These are phyloP conservation scores for Rhodotorula sp. DNA, from an alignment of 1,284 basidiomycete species.

Conservation along the genomic window DNA sequence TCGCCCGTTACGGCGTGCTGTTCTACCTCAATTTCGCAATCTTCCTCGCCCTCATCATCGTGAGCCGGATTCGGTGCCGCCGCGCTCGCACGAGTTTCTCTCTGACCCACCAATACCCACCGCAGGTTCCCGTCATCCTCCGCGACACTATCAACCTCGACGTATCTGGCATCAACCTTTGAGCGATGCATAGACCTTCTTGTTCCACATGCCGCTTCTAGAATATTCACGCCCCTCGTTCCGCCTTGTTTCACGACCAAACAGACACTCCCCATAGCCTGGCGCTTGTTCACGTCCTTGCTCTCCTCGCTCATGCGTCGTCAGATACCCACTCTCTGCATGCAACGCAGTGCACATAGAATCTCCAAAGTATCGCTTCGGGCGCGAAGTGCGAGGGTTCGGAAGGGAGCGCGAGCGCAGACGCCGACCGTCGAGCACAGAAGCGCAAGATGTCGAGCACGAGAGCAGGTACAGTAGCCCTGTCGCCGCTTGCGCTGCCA, in stretches of 20 bases:
- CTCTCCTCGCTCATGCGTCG: neutral
- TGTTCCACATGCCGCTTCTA: neutral
- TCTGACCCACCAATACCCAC: neutral
- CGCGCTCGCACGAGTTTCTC: neutral
- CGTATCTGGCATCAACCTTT: constrained; percentile 26
- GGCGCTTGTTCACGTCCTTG: neutral
- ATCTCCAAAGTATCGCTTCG: too few relatives aligned
- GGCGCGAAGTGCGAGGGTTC: too few relatives aligned
- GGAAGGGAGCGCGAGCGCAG: too few relatives aligned
- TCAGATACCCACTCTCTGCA: neutral
- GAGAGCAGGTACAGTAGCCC: too few relatives aligned
- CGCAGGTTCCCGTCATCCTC: constrained; percentile 16
- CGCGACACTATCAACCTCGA: constrained; percentile 7
- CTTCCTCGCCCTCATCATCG: constrained; percentile 65
- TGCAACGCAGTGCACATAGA: neutral
- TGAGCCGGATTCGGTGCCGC: constrained; percentile 36
- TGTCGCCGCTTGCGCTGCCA: too few relatives aligned
- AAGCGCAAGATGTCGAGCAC: too few relatives aligned
- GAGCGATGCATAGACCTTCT: neutral
- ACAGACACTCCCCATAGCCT: constrained; percentile 1
- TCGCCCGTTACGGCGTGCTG: constrained; percentile 60
- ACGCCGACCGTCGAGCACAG: too few relatives aligned
- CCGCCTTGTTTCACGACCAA: neutral
- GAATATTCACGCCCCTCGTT: neutral
- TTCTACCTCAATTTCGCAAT: constrained; percentile 72